Evolutionary conservation across 2,329 filamentous ascomycete species (phyloP), one percentile per base, ranked within the genome.

Genomic region (Colletotrichum cereale): DNA sequence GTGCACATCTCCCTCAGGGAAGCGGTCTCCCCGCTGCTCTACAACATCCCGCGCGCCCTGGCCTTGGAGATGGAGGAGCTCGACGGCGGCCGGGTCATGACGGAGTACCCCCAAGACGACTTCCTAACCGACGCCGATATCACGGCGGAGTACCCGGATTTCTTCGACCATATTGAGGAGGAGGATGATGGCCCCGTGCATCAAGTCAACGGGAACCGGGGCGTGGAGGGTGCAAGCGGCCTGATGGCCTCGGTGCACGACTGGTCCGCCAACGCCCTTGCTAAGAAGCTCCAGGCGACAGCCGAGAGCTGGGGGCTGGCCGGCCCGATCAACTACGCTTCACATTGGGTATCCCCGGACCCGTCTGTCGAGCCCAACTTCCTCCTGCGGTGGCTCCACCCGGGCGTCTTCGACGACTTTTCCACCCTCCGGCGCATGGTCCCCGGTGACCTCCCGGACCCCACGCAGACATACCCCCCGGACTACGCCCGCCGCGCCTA

Each of bases 11-110:
- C 88, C 4, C 85, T 97, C 62, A 92, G 92, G 78, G 84, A 84
- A n/a, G 93, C 94, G 2, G 87, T 97, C 57, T 84, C 89, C 38
- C 94, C 94, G 0, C 86, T 97, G 6, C 85, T 97, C 34, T 89
- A 93, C 78, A 96, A 92, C 76, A 87, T 97, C 1, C 95, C 95
- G 1, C 91, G 92, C 77, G 92, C 92, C n/a, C 84, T 91, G 2
- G 76, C 90, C 24, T 81, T 91, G 0, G 83, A 87, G 66, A 77
- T 78, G 26, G 87, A 88, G 74, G 86, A 88, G 73, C 74, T 84
- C 7, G 75, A 71, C 4, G 52, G 63, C 0, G 52, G 63, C 0
- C 58, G 34, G 0, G 14, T 29, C 5, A 7, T 18, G 16, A 2
- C 11, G 2, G 42, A 52, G 1, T 55, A 60, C n/a, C 52, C 60